These are phyloP conservation scores for Periconia macrospinosa DNA, from an alignment of 2,329 filamentous ascomycete genomes.

Conservation along the genomic window DNA sequence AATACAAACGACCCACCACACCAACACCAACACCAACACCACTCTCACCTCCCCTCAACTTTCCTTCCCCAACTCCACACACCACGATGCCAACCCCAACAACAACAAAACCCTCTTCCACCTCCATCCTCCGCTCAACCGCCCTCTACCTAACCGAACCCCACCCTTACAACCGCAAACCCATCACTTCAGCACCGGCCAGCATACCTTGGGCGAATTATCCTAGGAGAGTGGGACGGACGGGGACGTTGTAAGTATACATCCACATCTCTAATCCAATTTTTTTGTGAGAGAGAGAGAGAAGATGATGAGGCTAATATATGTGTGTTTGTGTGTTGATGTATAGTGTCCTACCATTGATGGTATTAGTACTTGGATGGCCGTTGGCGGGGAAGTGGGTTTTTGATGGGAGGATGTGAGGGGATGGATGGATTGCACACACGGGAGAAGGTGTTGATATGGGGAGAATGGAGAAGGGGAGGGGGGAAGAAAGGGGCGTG, in stretches of 20 bases:
- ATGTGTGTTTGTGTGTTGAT: neutral
- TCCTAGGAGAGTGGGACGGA: conserved; percentile 21
- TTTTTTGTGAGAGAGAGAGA: neutral
- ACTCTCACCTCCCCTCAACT: too few species aligned
- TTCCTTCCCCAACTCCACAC: too few species aligned
- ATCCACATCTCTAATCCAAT: neutral
- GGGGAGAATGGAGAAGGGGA: too few species aligned
- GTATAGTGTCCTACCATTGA: conserved; percentile 32
- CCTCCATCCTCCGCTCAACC: conserved; percentile 34
- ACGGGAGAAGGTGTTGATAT: too few species aligned
- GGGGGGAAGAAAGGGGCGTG: too few species aligned
- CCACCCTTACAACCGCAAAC: conserved; percentile 39
- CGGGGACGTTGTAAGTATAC: conserved; percentile 29
- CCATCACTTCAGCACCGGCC: conserved; percentile 25
- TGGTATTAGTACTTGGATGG: conserved; percentile 35
- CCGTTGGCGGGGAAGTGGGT: conserved; percentile 29
- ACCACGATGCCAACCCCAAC: neutral
- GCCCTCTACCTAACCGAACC: conserved; percentile 38
- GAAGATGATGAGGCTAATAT: neutral
- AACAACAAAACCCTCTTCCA: conserved; percentile 34
- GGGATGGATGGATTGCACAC: neutral
- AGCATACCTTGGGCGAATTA: conserved; percentile 26
- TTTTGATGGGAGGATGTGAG: conserved; percentile 21
- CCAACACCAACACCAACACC: too few species aligned
- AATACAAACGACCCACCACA: too few species aligned